phyloP scores from a whole-genome alignment of 1,284 basidiomycete genomes.

The Ceratobasidium sp. region DNA sequence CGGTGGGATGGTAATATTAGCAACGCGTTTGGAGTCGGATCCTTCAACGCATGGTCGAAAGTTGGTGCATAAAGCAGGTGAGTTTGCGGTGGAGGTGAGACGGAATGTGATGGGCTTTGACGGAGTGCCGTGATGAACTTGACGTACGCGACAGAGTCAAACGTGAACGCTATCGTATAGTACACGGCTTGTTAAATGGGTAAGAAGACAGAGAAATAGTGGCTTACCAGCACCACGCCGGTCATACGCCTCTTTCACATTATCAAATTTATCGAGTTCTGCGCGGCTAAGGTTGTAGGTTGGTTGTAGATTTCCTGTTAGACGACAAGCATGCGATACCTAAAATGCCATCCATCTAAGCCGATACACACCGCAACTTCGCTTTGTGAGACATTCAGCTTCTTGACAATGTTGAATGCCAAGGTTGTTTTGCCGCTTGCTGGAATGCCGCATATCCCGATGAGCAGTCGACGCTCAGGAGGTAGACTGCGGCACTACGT shows the following conservation, averaged over 20 bases:
- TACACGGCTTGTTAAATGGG: constrained; percentile 73
- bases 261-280: constrained; percentile 72
- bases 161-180: constrained; percentile 54
- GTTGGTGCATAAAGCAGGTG: constrained; percentile 69
- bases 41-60: constrained; percentile 71
- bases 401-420: constrained; percentile 64
- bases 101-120: constrained; percentile 50
- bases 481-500: constrained; percentile 56
- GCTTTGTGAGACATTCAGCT: constrained; percentile 58
- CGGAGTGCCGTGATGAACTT: constrained; percentile 69
- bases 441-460: constrained; percentile 82
- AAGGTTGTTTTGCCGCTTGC: constrained; percentile 86
- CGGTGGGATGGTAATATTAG: constrained; percentile 70
- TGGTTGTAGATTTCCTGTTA: neutral
- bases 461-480: constrained; percentile 66
- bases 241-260: constrained; percentile 77
- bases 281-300: constrained; percentile 62
- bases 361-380: constrained; percentile 68
- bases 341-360: constrained; percentile 84
- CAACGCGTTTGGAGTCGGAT: constrained; percentile 59
- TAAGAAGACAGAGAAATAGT: neutral
- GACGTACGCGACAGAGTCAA: constrained; percentile 65
- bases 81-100: constrained; percentile 20
- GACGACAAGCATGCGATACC: neutral
- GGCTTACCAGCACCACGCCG: constrained; percentile 62